Base-by-base conservation (phyloP, 352 stramenopile genomes). In the Phytophthora rubi region DNA sequence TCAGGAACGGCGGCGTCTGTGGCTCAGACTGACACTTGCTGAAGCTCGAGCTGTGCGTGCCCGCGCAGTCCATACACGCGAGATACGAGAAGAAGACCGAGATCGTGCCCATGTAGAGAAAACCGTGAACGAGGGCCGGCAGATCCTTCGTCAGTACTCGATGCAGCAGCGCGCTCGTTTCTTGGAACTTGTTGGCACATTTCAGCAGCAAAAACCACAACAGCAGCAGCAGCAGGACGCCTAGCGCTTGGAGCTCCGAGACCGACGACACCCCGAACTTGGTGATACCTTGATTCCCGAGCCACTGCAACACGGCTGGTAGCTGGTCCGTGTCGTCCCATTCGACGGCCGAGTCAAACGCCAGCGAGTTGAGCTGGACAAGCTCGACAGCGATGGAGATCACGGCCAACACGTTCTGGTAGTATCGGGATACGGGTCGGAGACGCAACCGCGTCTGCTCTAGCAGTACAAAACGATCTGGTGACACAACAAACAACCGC, bases 171-270 rank as follows among this genome's bases (percentile, higher is more conserved):
- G 70, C 70, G 39, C 75, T 88, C 32, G 68, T 86, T 33, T 91
- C 81, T 54, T 83, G 83, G 64, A 91, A 91, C 51, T 86, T 86
- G 77, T 91, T 91, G 15, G 80, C 77, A n/a, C 80, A 85, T 66
- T 91, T 91, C 60, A 91, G 61, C 55, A 88, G 58, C 18, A 89
- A n/a, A 44, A 86, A 76, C 75, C 79, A 91, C 7, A 70, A 28
- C 8, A 73, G 2, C 13, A 91, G 58, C 37, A 71, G 51, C 2
- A 71, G 4, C 0, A 71, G 59, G 53, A 88, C 70, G 10, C 79
- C 74, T 10, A 91, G 66, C 6, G 45, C 65, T 16, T 61, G 47
- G 0, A 73, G 21, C 28, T 65, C 67, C 3, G 67, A 49, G 16
- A 47, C 47, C 6, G 60, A 65, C 6, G 61, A 66, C 16, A 73